These are phyloP conservation scores for Phytophthora multivora DNA, from an alignment of 352 stramenopile species.

Conservation along the genomic window DNA sequence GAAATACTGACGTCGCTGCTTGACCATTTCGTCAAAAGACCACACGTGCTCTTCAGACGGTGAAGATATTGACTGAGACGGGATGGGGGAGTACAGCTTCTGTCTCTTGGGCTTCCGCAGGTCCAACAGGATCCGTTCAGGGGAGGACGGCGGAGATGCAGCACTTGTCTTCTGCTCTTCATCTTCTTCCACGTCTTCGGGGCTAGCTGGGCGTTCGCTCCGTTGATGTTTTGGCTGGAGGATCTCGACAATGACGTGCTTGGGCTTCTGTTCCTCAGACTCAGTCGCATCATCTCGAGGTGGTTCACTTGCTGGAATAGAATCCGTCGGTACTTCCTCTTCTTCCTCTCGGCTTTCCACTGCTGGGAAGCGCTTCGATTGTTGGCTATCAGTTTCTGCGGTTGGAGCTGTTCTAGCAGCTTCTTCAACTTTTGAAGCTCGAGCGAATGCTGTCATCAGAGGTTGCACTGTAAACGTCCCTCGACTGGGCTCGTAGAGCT, in stretches of 20 bases:
- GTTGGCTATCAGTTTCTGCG: background rate
- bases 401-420: constrained; percentile 5
- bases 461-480: constrained; percentile 69
- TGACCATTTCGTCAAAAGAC: constrained; percentile 48
- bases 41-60: constrained; percentile 34
- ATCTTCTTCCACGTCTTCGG: background rate
- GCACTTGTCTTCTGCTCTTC: constrained; percentile 12
- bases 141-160: constrained; percentile 9
- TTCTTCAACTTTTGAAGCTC: constrained; percentile 19
- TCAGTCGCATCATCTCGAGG: constrained; percentile 5
- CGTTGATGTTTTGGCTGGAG: constrained; percentile 7
- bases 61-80: constrained; percentile 2
- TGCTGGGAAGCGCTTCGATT: constrained; percentile 2
- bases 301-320: background rate
- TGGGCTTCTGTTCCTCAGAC: constrained; percentile 1
- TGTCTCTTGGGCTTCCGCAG: constrained; percentile 31
- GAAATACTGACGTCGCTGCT: constrained; percentile 48
- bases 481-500: constrained; percentile 67
- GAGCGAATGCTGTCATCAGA: constrained; percentile 51
- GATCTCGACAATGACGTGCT: constrained; percentile 27
- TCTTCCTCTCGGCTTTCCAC: constrained; percentile 3
- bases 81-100: constrained; percentile 23
- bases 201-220: background rate
- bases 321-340: background rate
- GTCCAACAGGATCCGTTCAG: constrained; percentile 19